phyloP scores from a whole-genome alignment of 2,329 filamentous ascomycete genomes.

The Apiospora kogelbergensis region DNA sequence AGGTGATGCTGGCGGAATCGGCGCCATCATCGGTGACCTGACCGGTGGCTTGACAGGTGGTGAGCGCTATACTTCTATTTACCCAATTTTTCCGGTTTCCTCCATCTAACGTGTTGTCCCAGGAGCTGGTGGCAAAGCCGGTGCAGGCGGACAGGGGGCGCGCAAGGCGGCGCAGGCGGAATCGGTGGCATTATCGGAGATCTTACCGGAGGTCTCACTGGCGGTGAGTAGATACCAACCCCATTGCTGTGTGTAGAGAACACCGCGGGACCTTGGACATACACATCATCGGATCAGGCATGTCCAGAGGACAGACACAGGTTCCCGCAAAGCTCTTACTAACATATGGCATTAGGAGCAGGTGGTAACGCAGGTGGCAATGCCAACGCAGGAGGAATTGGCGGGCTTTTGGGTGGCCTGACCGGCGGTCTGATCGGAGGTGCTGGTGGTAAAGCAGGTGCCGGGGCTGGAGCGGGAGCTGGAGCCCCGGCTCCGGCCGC shows the following conservation, averaged over 20 bases:
- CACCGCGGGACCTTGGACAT: too few relatives aligned
- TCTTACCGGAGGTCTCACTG: neutral
- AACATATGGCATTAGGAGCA: neutral
- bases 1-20: constrained; percentile 10
- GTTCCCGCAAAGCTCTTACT: neutral
- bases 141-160: too few relatives aligned
- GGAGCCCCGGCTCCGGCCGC: neutral
- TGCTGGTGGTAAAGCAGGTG: neutral
- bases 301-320: too few relatives aligned
- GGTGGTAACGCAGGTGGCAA: neutral
- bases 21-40: constrained; percentile 4
- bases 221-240: neutral
- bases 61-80: neutral
- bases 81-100: neutral
- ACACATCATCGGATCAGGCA: too few relatives aligned
- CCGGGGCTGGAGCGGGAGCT: neutral
- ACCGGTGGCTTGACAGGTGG: constrained; percentile 1
- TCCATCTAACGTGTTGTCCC: neutral
- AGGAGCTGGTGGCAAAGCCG: neutral
- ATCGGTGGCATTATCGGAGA: neutral
- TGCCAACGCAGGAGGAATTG: constrained; percentile 5
- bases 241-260: neutral
- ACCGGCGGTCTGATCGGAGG: constrained; percentile 8
- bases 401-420: constrained; percentile 11
- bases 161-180: neutral